A percentile compares a stretch with the other conserved stretches of the same genome.
Conservation (phyloP, 164 flowering plant genomes). For the Nymphaea thermarum region DNA sequence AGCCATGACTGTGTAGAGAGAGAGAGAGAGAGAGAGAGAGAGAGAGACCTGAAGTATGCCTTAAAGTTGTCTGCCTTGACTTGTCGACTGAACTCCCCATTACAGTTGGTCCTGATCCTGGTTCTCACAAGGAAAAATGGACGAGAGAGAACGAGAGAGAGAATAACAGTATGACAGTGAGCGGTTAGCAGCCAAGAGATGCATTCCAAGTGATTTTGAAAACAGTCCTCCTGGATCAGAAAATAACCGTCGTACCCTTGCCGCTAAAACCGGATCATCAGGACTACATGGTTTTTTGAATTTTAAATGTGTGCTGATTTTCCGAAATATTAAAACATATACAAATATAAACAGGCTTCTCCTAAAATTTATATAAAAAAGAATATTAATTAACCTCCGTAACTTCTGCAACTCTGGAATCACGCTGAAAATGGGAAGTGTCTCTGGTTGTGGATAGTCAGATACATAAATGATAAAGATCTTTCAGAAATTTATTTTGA, state of each 20-base stretch:
- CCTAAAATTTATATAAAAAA: no score
- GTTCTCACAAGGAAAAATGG: background rate
- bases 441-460: no score
- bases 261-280: background rate
- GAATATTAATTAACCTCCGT: no score
- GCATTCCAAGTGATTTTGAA: background rate
- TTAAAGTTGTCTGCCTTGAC: background rate
- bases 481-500: no score
- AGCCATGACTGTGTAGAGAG: background rate
- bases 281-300: no score
- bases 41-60: background rate
- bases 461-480: no score
- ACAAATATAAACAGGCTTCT: no score
- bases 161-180: background rate
- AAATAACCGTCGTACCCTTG: background rate
- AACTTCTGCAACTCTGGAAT: no score
- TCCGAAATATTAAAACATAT: no score
- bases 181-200: background rate
- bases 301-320: no score
- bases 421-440: no score
- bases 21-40: background rate
- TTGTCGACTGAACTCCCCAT: background rate
- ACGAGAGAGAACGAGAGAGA: background rate
- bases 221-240: background rate
- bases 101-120: background rate